Evolutionary conservation across 2,329 filamentous ascomycete species (phyloP).

Genomic region (Cadophora sp.): DNA sequence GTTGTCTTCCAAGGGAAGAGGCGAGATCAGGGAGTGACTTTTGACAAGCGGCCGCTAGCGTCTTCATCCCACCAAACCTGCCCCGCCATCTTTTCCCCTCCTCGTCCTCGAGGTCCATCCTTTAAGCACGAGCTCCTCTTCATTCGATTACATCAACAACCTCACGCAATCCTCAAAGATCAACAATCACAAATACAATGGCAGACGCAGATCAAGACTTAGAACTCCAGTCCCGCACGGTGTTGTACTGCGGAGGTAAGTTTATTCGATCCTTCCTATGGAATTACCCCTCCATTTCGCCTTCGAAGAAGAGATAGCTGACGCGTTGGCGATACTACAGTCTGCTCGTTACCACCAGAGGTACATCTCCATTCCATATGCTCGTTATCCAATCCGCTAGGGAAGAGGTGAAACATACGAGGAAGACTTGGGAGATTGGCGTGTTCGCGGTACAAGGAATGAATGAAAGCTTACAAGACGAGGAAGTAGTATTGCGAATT

Average conservation of each 20-base stretch:
- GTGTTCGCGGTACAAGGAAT: no score
- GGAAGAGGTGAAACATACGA: not conserved
- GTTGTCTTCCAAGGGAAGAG: not conserved
- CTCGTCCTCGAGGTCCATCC: not conserved
- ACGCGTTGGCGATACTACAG: constrained; percentile 47
- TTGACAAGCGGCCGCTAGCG: constrained; percentile 15
- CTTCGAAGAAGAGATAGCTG: constrained; percentile 21
- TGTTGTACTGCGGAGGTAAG: constrained; percentile 46
- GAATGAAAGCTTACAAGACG: constrained; percentile 32
- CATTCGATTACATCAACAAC: not conserved
- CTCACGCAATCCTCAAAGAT: not conserved
- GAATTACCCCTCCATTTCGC: constrained; percentile 30
- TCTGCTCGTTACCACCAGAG: constrained; percentile 71
- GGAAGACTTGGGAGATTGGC: not conserved
- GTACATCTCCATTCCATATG: constrained; percentile 48
- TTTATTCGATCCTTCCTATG: not conserved
- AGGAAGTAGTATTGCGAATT: constrained; percentile 92
- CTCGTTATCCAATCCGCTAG: not conserved
- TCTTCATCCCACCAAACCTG: constrained; percentile 10
- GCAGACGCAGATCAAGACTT: constrained; percentile 39
- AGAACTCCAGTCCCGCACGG: constrained; percentile 44
- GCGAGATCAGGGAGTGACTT: not conserved
- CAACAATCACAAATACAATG: constrained; percentile 32
- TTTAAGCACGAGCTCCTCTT: not conserved
- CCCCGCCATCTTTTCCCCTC: constrained; percentile 20